Evolutionary conservation across 306 rosid genomes (phyloP).

Genomic region (Acmispon strigosus): DNA sequence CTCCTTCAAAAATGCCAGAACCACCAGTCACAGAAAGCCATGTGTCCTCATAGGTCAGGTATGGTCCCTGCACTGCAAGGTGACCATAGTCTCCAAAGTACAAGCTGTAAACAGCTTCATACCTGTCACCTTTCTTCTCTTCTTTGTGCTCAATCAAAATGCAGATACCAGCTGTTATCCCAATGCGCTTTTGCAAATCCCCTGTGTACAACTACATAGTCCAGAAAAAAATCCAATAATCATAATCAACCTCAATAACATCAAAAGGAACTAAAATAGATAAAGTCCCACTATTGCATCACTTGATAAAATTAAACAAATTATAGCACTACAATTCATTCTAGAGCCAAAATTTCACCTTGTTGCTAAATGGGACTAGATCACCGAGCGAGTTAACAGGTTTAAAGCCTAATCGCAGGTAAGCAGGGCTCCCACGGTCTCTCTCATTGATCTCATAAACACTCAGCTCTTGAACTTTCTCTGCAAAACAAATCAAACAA

Average conservation of each 20-base stretch:
- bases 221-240: not conserved
- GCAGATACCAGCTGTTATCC: too few relatives aligned
- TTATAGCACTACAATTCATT: too few relatives aligned
- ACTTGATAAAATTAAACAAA: too few relatives aligned
- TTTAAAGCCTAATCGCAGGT: slow-evolving; percentile 50
- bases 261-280: too few relatives aligned
- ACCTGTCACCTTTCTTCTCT: too few relatives aligned
- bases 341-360: slow-evolving; percentile 17
- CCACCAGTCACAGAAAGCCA: slow-evolving; percentile 50
- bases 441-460: slow-evolving; percentile 61
- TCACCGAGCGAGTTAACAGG: slow-evolving; percentile 46
- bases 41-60: too few relatives aligned
- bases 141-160: too few relatives aligned
- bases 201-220: not conserved
- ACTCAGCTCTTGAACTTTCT: slow-evolving; percentile 37
- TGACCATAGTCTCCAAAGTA: too few relatives aligned
- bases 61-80: too few relatives aligned
- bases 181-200: too few relatives aligned
- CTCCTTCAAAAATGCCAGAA: slow-evolving; percentile 50
- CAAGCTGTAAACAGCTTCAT: too few relatives aligned
- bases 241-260: not conserved
- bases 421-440: slow-evolving; percentile 57
- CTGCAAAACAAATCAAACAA: slow-evolving; percentile 20
- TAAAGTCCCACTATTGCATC: too few relatives aligned
- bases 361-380: slow-evolving; percentile 56